phyloP scores from a whole-genome alignment of 257 asterid genomes.

The Scutellaria barbata region DNA sequence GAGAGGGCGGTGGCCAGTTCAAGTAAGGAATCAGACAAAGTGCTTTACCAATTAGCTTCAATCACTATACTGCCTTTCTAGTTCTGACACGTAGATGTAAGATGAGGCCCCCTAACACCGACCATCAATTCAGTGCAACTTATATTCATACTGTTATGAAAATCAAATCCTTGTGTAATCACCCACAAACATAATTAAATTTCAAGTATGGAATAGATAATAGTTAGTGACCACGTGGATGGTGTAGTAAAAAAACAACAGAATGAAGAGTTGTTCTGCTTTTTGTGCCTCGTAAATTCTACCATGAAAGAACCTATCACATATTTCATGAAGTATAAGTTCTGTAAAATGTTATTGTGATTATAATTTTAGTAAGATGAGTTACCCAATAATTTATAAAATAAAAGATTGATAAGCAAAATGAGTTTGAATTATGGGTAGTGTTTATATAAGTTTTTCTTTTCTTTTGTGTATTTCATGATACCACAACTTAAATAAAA shows the following conservation, averaged over 20 bases:
- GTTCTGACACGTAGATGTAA: constrained; percentile 29
- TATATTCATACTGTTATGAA: neutral
- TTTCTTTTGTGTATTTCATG: too few relatives aligned
- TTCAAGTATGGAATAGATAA: too few relatives aligned
- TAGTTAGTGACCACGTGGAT: too few relatives aligned
- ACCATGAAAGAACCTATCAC: neutral
- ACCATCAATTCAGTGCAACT: neutral
- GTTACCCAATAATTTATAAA: too few relatives aligned
- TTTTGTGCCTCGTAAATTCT: neutral
- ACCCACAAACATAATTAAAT: too few relatives aligned
- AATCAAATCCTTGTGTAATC: too few relatives aligned
- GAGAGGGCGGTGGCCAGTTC: constrained; percentile 28
- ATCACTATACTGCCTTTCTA: neutral
- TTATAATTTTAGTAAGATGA: too few relatives aligned
- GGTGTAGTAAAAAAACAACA: neutral
- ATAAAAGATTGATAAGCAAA: too few relatives aligned
- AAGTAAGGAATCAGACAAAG: constrained; percentile 45
- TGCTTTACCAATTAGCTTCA: constrained; percentile 29
- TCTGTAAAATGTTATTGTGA: too few relatives aligned
- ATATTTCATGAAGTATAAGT: neutral
- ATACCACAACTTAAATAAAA: neutral
- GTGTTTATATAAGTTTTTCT: too few relatives aligned
- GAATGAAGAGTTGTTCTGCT: neutral
- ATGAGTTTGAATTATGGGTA: too few relatives aligned
- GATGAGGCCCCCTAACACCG: neutral